phyloP scores from a whole-genome alignment of 169 alveolate species.

The Plasmodium relictum region DNA sequence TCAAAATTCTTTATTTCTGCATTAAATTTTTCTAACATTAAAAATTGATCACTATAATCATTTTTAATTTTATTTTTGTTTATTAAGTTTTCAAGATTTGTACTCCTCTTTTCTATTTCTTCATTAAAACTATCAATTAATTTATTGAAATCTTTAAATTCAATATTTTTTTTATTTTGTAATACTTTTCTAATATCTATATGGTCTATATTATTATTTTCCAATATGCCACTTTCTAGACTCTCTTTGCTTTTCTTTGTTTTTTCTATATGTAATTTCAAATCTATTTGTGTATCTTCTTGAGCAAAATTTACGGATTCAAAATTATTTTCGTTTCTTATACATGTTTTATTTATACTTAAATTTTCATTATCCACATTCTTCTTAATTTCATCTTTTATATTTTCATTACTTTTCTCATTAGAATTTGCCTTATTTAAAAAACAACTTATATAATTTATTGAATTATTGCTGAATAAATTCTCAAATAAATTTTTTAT shows the following conservation, averaged over 20 bases:
- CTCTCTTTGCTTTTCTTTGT: constrained; percentile 7
- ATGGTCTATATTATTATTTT: constrained; percentile 24
- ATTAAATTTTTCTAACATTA: constrained; percentile 61
- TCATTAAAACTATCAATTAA: constrained; percentile 41
- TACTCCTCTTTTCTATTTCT: constrained; percentile 55
- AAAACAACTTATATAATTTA: constrained; percentile 65
- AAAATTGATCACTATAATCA: constrained; percentile 59
- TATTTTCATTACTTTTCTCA: constrained; percentile 45
- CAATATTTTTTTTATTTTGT: constrained; percentile 63
- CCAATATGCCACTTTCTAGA: background rate
- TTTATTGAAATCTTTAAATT: constrained; percentile 55
- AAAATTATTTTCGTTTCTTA: constrained; percentile 2
- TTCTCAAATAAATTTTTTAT: constrained; percentile 72
- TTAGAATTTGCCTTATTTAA: constrained; percentile 36
- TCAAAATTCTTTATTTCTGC: constrained; percentile 42
- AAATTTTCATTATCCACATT: background rate
- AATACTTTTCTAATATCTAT: constrained; percentile 53
- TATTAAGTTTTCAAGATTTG: constrained; percentile 55
- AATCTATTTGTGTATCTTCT: constrained; percentile 1
- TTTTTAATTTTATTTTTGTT: constrained; percentile 58
- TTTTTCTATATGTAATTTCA: constrained; percentile 14
- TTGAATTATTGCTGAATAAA: constrained; percentile 57
- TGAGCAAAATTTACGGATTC: background rate
- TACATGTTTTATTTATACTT: background rate
- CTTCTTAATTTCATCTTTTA: background rate